phyloP scores from a whole-genome alignment of 2,329 filamentous ascomycete species.

The Colletotrichum costaricense region DNA sequence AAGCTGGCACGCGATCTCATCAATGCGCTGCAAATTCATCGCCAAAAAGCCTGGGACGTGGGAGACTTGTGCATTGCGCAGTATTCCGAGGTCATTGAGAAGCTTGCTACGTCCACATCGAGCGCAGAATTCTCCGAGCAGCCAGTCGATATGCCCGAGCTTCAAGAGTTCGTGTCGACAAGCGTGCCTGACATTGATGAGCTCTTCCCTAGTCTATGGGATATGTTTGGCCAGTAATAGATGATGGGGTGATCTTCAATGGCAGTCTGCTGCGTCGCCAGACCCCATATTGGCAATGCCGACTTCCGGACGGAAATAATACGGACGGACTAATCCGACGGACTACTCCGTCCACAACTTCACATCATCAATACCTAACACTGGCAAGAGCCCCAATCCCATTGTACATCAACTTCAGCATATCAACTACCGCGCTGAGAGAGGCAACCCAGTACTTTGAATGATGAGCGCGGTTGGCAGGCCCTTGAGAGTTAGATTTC shows the following conservation, averaged over 20 bases:
- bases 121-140: conserved; percentile 12
- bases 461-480: background rate
- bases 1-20: conserved; percentile 57
- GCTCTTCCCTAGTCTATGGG: conserved; percentile 33
- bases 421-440: too few relatives aligned
- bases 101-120: conserved; percentile 45
- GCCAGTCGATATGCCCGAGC: conserved; percentile 23
- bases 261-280: too few relatives aligned
- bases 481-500: too few relatives aligned
- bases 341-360: background rate
- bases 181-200: conserved; percentile 32
- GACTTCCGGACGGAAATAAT: background rate
- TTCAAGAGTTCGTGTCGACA: conserved; percentile 30
- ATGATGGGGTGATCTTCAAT: background rate
- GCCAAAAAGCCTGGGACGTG: conserved; percentile 58
- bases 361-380: background rate
- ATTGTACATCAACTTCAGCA: background rate
- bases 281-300: background rate
- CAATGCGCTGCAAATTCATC: conserved; percentile 50
- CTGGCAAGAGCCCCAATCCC: background rate
- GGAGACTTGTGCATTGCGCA: conserved; percentile 61
- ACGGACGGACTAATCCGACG: conserved; percentile 1
- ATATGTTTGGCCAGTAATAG: conserved; percentile 19
- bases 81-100: conserved; percentile 59
- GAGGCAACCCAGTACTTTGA: too few relatives aligned